Percentiles rank a stretch among this genome's conserved stretches.
Conservation (phyloP, 768 basidiomycete species). For the Amanita rubescens region DNA sequence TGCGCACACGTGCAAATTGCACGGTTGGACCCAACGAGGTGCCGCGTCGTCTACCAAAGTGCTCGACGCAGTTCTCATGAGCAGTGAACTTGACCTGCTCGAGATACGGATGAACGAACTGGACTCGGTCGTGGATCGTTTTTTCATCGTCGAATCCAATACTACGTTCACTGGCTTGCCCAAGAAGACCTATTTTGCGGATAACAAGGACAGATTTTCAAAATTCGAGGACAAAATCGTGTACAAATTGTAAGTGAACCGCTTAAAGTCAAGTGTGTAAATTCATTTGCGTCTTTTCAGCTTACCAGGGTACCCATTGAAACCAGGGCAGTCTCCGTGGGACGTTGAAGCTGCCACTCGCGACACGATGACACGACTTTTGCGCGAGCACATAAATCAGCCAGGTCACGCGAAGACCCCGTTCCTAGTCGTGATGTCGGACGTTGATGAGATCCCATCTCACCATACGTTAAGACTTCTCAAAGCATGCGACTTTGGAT, state of each 20-base stretch:
- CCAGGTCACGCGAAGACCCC: conserved; percentile 18
- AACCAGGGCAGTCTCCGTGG: conserved; percentile 38
- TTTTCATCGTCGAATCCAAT: conserved; percentile 57
- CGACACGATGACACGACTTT: conserved; percentile 39
- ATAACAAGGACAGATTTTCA: conserved; percentile 37
- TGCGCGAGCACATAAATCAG: conserved; percentile 31
- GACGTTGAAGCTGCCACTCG: conserved; percentile 42
- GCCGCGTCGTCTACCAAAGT: conserved; percentile 31
- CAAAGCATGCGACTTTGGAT: conserved; percentile 44
- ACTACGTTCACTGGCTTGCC: conserved; percentile 54
- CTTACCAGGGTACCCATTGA: conserved; percentile 37
- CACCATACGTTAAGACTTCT: conserved; percentile 44
- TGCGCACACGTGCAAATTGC: conserved; percentile 38
- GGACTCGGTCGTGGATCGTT: conserved; percentile 46
- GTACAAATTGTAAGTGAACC: conserved; percentile 36
- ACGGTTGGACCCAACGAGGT: conserved; percentile 43
- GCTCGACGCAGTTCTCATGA: conserved; percentile 53
- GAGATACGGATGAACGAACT: conserved; percentile 60
- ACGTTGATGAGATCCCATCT: conserved; percentile 57
- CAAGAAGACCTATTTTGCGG: conserved; percentile 44
- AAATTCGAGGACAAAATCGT: conserved; percentile 48
- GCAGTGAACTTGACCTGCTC: conserved; percentile 55
- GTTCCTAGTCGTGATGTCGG: conserved; percentile 51
- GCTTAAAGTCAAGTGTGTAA: neutral
- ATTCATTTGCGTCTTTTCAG: conserved; percentile 16